Base-by-base conservation (phyloP, 257 asterid genomes). In the Petrea volubilis region DNA sequence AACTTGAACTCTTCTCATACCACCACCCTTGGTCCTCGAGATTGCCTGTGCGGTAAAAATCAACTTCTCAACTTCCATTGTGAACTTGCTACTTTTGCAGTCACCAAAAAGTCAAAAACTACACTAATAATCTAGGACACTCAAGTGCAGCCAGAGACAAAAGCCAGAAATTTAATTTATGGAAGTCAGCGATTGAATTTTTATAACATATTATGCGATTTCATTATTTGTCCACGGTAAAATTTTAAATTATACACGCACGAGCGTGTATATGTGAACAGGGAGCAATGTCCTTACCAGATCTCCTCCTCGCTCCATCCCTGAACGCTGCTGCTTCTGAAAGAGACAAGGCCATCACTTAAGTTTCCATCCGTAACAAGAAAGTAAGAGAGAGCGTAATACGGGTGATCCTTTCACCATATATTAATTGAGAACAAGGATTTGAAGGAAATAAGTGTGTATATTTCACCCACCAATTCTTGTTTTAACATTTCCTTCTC, bases 381-480 rank as follows among this genome's bases (percentile, higher is more conserved):
- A 43, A 34, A 24, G 44, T 24, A 47, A n/a, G 8, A 38, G 14
- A 23, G 36, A 59, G 44, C 10, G 50, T 28, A 10, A 27, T 29
- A 68, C 17, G 28, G 20, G 23, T 11, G 5, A 31, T 13, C 52
- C 38, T 61, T 55, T 10, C 71, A 40, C 21, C 0, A 5, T 53
- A 12, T 14, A 8, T 5, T 43, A 51, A 52, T 10, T 34, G 34
- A 57, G 34, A 46, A 53, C 60, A 5, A 20, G 52, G 52, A 64
- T 44, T 14, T 43, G 13, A 51, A 50, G 34, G 67, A 43, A 68
- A 73, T 14, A 20, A 12, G 41, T 1, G 25, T 21, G 24, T 6
- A 50, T 33, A 51, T 75, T n/a, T 38, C 74, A 77, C 85, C 61
- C 73, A 87, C 96, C 92, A 88, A 50, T 81, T 92, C 95, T 71